Conservation (phyloP, 805 yeast genomes). For the Zygoascus tannicola region DNA sequence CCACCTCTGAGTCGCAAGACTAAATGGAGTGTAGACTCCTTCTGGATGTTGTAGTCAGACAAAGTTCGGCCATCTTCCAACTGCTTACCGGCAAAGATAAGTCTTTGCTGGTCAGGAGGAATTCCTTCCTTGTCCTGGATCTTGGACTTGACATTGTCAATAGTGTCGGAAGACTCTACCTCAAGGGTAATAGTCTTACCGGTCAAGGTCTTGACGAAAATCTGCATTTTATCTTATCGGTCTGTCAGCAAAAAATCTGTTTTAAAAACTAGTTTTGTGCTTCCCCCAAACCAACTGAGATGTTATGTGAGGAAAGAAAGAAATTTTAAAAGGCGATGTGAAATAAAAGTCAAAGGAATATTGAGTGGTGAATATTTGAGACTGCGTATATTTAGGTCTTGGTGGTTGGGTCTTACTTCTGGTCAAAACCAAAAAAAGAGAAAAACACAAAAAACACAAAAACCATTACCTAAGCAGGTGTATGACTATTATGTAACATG, state of each 20-base stretch:
- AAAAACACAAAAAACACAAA: no score
- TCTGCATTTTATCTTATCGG: conserved; percentile 37
- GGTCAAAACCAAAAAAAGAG: no score
- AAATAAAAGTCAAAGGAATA: background rate
- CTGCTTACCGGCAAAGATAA: conserved; percentile 96
- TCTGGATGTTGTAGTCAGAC: conserved; percentile 96
- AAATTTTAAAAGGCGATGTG: background rate
- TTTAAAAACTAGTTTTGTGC: conserved; percentile 10
- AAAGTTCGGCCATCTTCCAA: conserved; percentile 89
- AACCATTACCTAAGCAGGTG: no score
- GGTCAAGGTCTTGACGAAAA: conserved; percentile 98
- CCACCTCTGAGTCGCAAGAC: conserved; percentile 98
- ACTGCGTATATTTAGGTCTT: background rate
- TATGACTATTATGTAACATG: no score
- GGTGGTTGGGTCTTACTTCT: no score
- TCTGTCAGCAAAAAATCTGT: conserved; percentile 29
- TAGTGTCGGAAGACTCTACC: conserved; percentile 96
- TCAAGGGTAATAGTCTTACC: conserved; percentile 98
- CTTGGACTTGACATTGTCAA: conserved; percentile 93
- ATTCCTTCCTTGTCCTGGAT: conserved; percentile 97
- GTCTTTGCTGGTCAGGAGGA: conserved; percentile 96
- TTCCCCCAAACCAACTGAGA: conserved; percentile 19
- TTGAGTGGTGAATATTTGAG: background rate
- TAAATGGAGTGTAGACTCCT: conserved; percentile 93
- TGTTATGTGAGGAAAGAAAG: conserved; percentile 10